Evolutionary conservation across 176 grass and related monocot species (phyloP), one percentile per base, ranked within the genome.

Genomic region (Triticum urartu): DNA sequence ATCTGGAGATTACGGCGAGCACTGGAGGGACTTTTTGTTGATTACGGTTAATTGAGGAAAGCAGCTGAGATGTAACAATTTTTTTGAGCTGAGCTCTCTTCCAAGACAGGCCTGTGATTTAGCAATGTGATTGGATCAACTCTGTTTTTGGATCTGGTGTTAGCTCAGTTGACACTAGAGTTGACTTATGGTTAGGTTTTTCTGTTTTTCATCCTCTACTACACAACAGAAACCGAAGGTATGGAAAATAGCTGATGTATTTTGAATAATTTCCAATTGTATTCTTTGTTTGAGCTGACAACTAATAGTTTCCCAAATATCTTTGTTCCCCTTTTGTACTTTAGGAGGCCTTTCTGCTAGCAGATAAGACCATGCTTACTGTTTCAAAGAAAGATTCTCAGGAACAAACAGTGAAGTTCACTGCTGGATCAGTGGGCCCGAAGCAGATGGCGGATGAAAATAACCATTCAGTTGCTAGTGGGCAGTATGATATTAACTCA

Each of bases 1-100:
- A 85, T 95, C 77, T 95, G 93, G 93, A 91, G 93, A 68, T 68
- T 95, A 33, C 60, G 86, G 40, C 81, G 93, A 79, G 90, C 88
- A 69, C 68, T 92, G 87, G 90, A 92, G 76, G 90, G 93, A 20
- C 90, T 89, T 72, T 89, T 89, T 80, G 89, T 94, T 66, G 93
- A 95, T 88, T 92, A 95, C 75, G 93, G 93, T 74, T 95, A 95
- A 95, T 77, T 89, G 18, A 82, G 78, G 71, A 71, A 28, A 5
- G 25, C 34, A 50, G 87, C 50, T 88, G 75, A 83, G 88, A 87
- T 86, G 90, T 90, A 83, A 62, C 50, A 54, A 77, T 78, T 85
- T 90, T 71, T 87, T 65, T 85, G 11, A 70, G 68, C 66, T 89
- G 24, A 89, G 47, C 77, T 84, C 64, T 81, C 60, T 70, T 87